These are phyloP conservation scores for Jatropha multifida DNA, from an alignment of 441 rosid genomes.

Conservation along the genomic window DNA sequence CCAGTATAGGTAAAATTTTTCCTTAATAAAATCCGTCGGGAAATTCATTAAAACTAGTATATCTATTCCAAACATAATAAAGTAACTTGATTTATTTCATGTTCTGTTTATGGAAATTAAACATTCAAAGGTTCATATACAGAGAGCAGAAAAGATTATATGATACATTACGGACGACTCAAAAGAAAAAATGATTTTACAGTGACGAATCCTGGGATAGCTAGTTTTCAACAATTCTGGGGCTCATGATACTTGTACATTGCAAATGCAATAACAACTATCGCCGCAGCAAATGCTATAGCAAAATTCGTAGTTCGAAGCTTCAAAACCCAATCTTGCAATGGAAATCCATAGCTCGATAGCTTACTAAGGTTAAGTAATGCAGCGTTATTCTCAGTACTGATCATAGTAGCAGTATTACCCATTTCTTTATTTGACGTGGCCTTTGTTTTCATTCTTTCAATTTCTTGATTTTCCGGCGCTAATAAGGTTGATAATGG, in stretches of 20 bases:
- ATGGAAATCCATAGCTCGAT: neutral
- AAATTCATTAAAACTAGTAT: too few relatives aligned
- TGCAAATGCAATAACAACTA: neutral
- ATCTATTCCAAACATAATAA: too few relatives aligned
- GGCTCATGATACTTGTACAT: neutral
- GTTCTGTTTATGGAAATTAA: too few relatives aligned
- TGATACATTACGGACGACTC: too few relatives aligned
- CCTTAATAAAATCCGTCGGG: too few relatives aligned
- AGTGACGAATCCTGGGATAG: too few relatives aligned
- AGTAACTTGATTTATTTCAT: too few relatives aligned
- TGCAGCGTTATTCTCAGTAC: neutral
- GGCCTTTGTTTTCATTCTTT: neutral
- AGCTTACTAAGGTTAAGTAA: neutral
- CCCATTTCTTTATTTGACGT: too few relatives aligned
- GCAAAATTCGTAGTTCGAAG: neutral
- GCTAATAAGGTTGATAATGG: neutral
- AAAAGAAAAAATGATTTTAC: too few relatives aligned
- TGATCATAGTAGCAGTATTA: neutral
- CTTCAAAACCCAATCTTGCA: neutral
- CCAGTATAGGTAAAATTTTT: too few relatives aligned
- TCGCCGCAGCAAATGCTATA: neutral
- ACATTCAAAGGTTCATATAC: too few relatives aligned
- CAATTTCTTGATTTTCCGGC: constrained; percentile 3
- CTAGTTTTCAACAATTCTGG: neutral
- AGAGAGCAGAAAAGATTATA: too few relatives aligned